These are phyloP conservation scores for Sindora glabra DNA, from an alignment of 306 rosid genomes.

Conservation along the genomic window DNA sequence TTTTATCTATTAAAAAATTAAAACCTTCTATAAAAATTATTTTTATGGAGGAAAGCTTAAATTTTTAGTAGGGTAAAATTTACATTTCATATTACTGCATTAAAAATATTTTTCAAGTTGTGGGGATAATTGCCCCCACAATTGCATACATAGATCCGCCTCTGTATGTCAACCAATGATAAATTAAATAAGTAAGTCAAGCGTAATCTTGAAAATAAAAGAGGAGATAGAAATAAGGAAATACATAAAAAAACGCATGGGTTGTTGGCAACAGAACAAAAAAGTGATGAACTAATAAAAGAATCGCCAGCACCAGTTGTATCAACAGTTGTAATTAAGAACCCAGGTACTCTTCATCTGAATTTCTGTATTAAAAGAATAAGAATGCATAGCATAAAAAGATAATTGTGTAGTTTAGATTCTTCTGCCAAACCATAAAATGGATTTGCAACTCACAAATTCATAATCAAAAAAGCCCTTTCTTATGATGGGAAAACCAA, in stretches of 20 bases:
- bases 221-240: neutral
- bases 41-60: too few species aligned
- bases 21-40: too few species aligned
- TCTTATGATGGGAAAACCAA: too few species aligned
- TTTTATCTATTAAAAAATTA: too few species aligned
- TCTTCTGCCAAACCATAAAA: neutral
- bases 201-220: neutral
- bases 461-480: too few species aligned
- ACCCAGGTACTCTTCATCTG: constrained; percentile 50
- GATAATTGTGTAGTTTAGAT: neutral
- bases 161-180: neutral
- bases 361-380: constrained; percentile 28
- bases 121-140: too few species aligned
- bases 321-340: constrained; percentile 40
- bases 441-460: neutral
- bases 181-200: neutral
- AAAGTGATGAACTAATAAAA: constrained; percentile 55
- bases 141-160: too few species aligned
- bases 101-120: too few species aligned
- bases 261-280: constrained; percentile 37
- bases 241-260: constrained; percentile 33
- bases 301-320: constrained; percentile 81
- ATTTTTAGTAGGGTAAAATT: too few species aligned
- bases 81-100: too few species aligned
- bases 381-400: neutral